phyloP scores from a whole-genome alignment of 2,329 filamentous ascomycete species.

The Kalmusia sp. region DNA sequence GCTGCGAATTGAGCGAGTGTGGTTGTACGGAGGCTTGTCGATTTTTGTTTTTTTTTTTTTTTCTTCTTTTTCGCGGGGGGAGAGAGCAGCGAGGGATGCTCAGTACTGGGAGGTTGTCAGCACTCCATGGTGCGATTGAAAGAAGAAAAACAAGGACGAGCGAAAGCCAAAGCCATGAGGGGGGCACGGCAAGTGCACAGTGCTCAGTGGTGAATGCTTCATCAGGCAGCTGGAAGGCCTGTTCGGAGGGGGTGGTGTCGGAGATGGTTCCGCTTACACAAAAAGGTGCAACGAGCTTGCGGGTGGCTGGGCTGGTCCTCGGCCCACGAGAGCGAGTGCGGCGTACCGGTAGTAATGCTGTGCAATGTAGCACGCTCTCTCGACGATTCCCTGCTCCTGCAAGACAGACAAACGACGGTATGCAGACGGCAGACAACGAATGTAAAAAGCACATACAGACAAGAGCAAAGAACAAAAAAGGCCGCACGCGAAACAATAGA shows the following conservation, averaged over 20 bases:
- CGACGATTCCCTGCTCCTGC: too few relatives aligned
- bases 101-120: constrained; percentile 26
- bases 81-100: constrained; percentile 13
- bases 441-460: not conserved
- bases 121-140: constrained; percentile 13
- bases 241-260: constrained; percentile 4
- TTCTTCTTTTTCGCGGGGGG: too few relatives aligned
- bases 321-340: not conserved
- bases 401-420: constrained; percentile 1
- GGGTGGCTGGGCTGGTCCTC: too few relatives aligned
- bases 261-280: constrained; percentile 7
- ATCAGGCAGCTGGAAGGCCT: constrained; percentile 7
- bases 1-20: not conserved
- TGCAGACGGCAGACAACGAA: not conserved
- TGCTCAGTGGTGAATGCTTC: too few relatives aligned
- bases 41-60: too few relatives aligned
- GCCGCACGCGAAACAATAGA: not conserved
- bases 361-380: too few relatives aligned
- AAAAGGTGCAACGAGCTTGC: not conserved
- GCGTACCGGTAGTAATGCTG: constrained; percentile 6
- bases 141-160: constrained; percentile 6
- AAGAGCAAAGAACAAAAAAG: not conserved
- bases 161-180: constrained; percentile 6
- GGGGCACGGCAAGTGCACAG: constrained; percentile 7
- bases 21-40: constrained; percentile 5